These are phyloP conservation scores for Colletotrichum graminicola DNA, from an alignment of 2,329 filamentous ascomycete genomes.

Conservation along the genomic window DNA sequence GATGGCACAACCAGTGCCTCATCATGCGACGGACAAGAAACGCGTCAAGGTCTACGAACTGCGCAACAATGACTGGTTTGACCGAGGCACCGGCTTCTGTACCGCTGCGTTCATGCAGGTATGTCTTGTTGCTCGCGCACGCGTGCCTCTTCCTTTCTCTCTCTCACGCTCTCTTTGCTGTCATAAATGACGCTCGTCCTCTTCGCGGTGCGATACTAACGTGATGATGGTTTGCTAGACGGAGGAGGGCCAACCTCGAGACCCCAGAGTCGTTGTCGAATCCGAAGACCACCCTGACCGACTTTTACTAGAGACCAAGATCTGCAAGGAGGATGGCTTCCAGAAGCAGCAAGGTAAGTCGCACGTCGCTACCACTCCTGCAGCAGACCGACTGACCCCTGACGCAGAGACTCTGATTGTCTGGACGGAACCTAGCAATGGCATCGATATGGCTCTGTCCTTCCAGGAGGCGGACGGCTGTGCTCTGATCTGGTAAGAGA, in stretches of 20 bases:
- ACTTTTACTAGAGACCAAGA: slow-evolving; percentile 87
- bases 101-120: slow-evolving; percentile 81
- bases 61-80: slow-evolving; percentile 99
- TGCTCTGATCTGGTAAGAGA: slow-evolving; percentile 83
- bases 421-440: slow-evolving; percentile 89
- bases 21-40: slow-evolving; percentile 75
- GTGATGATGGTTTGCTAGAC: slow-evolving; percentile 53
- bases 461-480: slow-evolving; percentile 98
- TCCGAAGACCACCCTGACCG: slow-evolving; percentile 92
- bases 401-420: slow-evolving; percentile 91
- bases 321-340: slow-evolving; percentile 94
- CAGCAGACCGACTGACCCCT: slow-evolving; percentile 47
- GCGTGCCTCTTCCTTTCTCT: slow-evolving; percentile 15
- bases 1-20: slow-evolving; percentile 79
- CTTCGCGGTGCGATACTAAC: slow-evolving; percentile 22
- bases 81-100: slow-evolving; percentile 96
- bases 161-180: slow-evolving; percentile 7
- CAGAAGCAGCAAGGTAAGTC: slow-evolving; percentile 94
- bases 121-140: slow-evolving; percentile 53
- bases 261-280: slow-evolving; percentile 89
- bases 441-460: slow-evolving; percentile 95
- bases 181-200: slow-evolving; percentile 1
- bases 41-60: slow-evolving; percentile 99
- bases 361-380: slow-evolving; percentile 45
- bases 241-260: slow-evolving; percentile 74